phyloP scores from a whole-genome alignment of 2,329 filamentous ascomycete genomes.

The Fusarium sp. region DNA sequence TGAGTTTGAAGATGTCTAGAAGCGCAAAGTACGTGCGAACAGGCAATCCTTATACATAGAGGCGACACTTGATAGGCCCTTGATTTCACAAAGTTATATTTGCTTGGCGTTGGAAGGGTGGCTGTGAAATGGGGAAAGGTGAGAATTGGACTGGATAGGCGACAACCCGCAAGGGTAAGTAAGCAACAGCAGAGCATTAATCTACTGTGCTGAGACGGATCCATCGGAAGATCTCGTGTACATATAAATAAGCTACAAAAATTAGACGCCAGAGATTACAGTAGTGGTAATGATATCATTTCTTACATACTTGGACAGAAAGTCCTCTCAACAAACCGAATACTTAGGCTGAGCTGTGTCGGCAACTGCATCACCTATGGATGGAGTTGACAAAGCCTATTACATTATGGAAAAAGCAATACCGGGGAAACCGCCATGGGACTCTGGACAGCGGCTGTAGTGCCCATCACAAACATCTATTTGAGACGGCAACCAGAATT shows the following conservation, averaged over 20 bases:
- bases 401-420: background rate
- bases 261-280: background rate
- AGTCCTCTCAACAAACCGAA: too few relatives aligned
- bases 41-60: background rate
- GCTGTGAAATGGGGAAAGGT: background rate
- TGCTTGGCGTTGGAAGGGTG: background rate
- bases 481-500: background rate
- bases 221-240: background rate
- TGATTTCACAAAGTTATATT: background rate
- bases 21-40: background rate
- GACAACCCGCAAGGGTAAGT: conserved; percentile 14
- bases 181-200: background rate
- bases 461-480: background rate
- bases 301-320: background rate
- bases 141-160: background rate
- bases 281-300: conserved; percentile 1
- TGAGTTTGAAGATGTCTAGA: conserved; percentile 71
- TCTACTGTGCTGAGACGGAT: background rate
- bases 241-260: background rate
- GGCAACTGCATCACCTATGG: too few relatives aligned
- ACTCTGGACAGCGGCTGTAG: background rate
- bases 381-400: background rate
- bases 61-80: background rate
- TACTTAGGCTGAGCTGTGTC: too few relatives aligned
- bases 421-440: background rate